Base-by-base conservation (phyloP, 129 eudicot genomes). In the Centella asiatica region DNA sequence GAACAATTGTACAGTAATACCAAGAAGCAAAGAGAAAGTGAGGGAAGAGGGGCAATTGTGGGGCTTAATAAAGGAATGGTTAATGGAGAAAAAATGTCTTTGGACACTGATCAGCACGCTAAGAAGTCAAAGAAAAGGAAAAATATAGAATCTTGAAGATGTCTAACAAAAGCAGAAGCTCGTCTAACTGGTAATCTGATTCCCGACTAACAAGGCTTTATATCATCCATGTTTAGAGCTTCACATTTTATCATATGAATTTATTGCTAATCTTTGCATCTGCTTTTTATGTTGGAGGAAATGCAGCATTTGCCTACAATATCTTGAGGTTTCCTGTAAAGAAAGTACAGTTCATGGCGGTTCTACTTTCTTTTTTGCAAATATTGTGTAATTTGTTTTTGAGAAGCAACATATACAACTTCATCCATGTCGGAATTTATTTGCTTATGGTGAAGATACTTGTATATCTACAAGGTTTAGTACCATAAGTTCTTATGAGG, bases 71-170 rank as follows among this genome's bases (percentile, higher is more conserved):
- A 45, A 53, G 65, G 68, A 40, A 48, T 44, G 18, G 65, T 17
- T 26, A 62, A 66, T 19, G 60, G 23, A 27, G 72, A 68, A 50
- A 59, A 56, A 51, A 15, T 47, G 25, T 68, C 86, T 19, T 12
- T 66, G 50, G 49, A 69, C 44, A 27, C 58, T 20, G 77, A 70
- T 45, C 57, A 54, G 10, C 55, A 34, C 25, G 36, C 40, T 1
- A 74, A 77, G 70, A 83, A 73, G 68, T 25, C 72, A 47, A 80
- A 80, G 83, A 83, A 60, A 72, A 73, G 11, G 49, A 74, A 57
- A 70, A 33, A 13, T 40, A 40, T 33, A 25, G 62, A 52, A 15
- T 61, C 44, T 37, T 77, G 70, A 62, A 72, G 39, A 1, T 40
- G 53, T 60, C 25, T 51, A 26, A 44, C 33, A 32, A 19, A 11